Percentiles rank a stretch among this genome's conserved stretches.
Evolutionary conservation across 2,329 filamentous ascomycete species (phyloP).

Genomic region (Ceratocystis variospora): DNA sequence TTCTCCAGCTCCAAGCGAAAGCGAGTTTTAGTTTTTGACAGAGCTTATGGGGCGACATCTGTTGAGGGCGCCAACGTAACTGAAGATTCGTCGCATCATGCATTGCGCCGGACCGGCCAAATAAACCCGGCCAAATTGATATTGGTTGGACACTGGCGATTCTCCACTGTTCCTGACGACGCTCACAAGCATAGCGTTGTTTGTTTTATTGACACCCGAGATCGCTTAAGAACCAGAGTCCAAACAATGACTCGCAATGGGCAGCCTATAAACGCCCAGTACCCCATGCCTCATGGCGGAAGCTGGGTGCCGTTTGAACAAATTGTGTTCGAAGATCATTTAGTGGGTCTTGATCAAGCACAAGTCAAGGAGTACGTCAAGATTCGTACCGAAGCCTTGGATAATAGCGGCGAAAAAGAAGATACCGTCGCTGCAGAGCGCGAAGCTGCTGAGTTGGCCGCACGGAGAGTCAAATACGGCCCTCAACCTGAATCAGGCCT

Average conservation of each 20-base stretch:
- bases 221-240: conserved; percentile 16
- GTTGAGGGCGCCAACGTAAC: conserved; percentile 1
- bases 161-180: conserved; percentile 37
- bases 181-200: conserved; percentile 44
- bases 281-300: conserved; percentile 43
- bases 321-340: conserved; percentile 44
- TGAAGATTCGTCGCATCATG: conserved; percentile 6
- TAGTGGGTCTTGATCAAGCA: conserved; percentile 41
- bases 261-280: conserved; percentile 33
- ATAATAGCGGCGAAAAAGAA: conserved; percentile 28
- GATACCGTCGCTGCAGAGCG: conserved; percentile 30
- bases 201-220: conserved; percentile 44
- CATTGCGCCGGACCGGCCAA: conserved; percentile 15
- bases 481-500: conserved; percentile 32
- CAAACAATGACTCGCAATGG: conserved; percentile 32
- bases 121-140: conserved; percentile 31
- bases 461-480: conserved; percentile 31
- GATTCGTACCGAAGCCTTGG: conserved; percentile 31
- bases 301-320: conserved; percentile 52
- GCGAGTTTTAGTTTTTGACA: conserved; percentile 6
- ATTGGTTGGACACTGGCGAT: conserved; percentile 46
- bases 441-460: conserved; percentile 35
- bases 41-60: background rate
- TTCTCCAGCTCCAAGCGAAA: conserved; percentile 12
- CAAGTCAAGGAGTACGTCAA: conserved; percentile 51